Evolutionary conservation across 768 basidiomycete species (phyloP), one percentile per base, ranked within the genome.

Genomic region (Xerocomus spinulosus): DNA sequence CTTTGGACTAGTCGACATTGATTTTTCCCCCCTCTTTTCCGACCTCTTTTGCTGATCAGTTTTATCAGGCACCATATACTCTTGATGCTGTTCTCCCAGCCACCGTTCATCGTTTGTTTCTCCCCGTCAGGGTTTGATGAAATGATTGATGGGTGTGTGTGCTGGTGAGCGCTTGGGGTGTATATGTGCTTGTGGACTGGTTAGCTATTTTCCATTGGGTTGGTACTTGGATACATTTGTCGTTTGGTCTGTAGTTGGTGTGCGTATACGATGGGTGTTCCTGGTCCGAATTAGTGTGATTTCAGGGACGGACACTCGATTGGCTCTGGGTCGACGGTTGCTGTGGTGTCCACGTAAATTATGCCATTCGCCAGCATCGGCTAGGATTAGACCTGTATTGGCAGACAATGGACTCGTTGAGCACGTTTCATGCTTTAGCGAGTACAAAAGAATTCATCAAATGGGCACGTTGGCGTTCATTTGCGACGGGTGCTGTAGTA

Each of bases 101-200:
- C 42, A 39, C 38, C 18, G 24, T 40, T 29, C 34, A 48, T 49
- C 43, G 26, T 54, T 58, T 51, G 70, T 75, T 72, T 78, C 74
- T 75, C 73, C 74, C 72, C 68, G 55, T 42, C 32, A 54, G 68
- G 75, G 76, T 74, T 60, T 63, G 76, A 77, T 55, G 76, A 76
- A 72, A 64, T 62, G 60, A 47, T 41, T 55, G 57, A 48, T 48
- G 46, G 54, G 53, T 56, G 51, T 48, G 43, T 58, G 62, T n/a
- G 44, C 56, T 58, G 70, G 75, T 78, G 75, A 77, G 75, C 75
- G 76, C 73, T 74, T 45, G 49, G 37, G 49, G 32, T 49, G 48
- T 33, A 36, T 45, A 53, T 20, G 42, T 42, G 24, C 49, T 35
- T 50, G 37, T 45, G 3, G 25, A n/a, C n/a, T 36, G 37, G 57